Evolutionary conservation across 1,139 yeast genomes (phyloP).

Genomic region (Entelexis sorbosivorans): DNA sequence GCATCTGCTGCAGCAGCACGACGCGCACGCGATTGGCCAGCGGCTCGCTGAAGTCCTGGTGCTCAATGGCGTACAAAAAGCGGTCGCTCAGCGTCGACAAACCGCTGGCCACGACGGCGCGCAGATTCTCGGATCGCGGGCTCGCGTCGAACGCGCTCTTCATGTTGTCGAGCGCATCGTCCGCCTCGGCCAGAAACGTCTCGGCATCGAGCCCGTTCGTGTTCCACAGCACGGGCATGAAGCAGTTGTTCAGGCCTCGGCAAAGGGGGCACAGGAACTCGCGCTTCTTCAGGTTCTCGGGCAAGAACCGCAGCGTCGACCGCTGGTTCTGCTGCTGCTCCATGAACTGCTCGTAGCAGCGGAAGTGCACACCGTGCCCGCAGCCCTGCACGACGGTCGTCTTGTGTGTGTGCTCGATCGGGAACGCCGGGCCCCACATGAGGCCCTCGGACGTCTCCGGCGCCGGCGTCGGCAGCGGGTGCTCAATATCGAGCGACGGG

Average conservation of each 20-base stretch:
- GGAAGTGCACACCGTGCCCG: constrained; percentile 88
- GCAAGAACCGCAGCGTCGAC: constrained; percentile 60
- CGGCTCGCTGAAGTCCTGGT: constrained; percentile 12
- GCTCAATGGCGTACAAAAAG: constrained; percentile 11
- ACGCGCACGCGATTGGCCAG: constrained; percentile 14
- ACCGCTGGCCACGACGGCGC: constrained; percentile 3
- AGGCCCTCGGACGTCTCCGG: background rate
- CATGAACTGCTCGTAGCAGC: constrained; percentile 59
- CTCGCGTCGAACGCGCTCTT: constrained; percentile 1
- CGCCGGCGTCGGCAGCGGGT: constrained; percentile 4
- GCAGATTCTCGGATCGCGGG: background rate
- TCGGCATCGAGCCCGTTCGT: constrained; percentile 24
- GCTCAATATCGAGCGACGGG: constrained; percentile 19
- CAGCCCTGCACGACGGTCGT: constrained; percentile 57
- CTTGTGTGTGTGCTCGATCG: background rate
- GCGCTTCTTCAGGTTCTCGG: constrained; percentile 58
- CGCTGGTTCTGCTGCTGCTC: constrained; percentile 49
- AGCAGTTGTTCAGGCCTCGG: constrained; percentile 72
- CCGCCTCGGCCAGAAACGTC: constrained; percentile 15
- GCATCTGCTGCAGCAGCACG: constrained; percentile 19
- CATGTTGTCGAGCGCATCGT: constrained; percentile 4
- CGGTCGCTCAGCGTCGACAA: constrained; percentile 11
- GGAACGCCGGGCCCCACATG: constrained; percentile 21
- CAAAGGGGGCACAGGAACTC: constrained; percentile 88
- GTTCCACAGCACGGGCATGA: constrained; percentile 57